phyloP scores from a whole-genome alignment of 345 rosid genomes.

The Eucalyptus grandis region DNA sequence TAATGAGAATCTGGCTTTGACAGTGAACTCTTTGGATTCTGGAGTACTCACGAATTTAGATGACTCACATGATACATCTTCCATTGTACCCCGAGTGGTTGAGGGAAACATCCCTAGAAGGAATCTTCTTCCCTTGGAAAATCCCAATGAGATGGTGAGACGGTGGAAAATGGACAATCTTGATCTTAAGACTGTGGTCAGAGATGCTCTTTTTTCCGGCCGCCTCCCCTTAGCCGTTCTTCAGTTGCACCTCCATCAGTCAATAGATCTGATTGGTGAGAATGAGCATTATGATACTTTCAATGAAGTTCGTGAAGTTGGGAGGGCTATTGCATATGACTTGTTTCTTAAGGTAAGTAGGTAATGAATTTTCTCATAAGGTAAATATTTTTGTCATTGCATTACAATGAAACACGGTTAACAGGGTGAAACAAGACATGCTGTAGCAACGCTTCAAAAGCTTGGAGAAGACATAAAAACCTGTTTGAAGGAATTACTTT shows the following conservation, averaged over 20 bases:
- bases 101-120: conserved; percentile 13
- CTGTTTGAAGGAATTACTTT: conserved; percentile 80
- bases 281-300: conserved; percentile 67
- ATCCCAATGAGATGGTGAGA: conserved; percentile 94
- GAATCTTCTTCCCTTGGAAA: conserved; percentile 67
- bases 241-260: conserved; percentile 88
- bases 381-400: conserved; percentile 1
- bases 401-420: conserved; percentile 2
- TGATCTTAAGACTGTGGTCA: conserved; percentile 81
- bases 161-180: conserved; percentile 83
- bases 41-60: conserved; percentile 19
- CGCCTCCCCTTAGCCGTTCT: conserved; percentile 98
- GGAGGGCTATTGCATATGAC: conserved; percentile 93
- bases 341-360: conserved; percentile 75
- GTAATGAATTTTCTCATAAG: conserved; percentile 1
- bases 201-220: conserved; percentile 87
- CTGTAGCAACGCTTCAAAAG: conserved; percentile 78
- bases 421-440: conserved; percentile 89
- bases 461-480: conserved; percentile 88
- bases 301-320: conserved; percentile 81
- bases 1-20: conserved; percentile 45
- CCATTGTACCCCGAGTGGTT: conserved; percentile 31
- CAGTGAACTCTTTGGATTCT: conserved; percentile 26
- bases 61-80: conserved; percentile 36
- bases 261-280: conserved; percentile 37